Conservation (phyloP, 2,329 filamentous ascomycete species). For the Epichloe elymi region DNA sequence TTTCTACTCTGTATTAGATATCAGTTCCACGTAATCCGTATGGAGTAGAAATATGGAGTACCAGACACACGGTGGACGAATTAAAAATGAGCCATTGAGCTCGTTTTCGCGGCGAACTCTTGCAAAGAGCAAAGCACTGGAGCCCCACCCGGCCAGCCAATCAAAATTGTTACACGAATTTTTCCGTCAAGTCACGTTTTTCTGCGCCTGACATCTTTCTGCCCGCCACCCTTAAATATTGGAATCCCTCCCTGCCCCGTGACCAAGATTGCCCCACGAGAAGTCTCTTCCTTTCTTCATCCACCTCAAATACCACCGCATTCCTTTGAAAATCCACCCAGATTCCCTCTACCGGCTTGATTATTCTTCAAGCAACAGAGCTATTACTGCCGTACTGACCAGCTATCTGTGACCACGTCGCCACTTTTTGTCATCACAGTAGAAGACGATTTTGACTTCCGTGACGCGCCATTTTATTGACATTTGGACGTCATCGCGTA, state of each 20-base stretch:
- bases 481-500: slow-evolving; percentile 8
- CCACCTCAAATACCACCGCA: background rate
- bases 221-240: slow-evolving; percentile 2
- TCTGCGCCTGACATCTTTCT: background rate
- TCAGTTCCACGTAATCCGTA: too few species aligned
- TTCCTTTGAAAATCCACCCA: background rate
- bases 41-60: too few species aligned
- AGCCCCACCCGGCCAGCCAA: background rate
- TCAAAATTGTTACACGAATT: background rate
- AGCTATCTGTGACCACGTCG: slow-evolving; percentile 8
- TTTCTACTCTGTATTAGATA: too few species aligned
- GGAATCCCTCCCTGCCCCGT: background rate
- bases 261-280: background rate
- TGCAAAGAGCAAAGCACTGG: background rate
- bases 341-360: background rate
- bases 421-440: slow-evolving; percentile 9
- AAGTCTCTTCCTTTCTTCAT: background rate
- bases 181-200: slow-evolving; percentile 4
- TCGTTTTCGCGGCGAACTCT: background rate
- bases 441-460: slow-evolving; percentile 9
- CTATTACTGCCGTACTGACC: background rate
- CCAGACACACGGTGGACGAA: background rate
- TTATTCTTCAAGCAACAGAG: background rate
- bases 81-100: background rate
- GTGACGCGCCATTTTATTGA: slow-evolving; percentile 6